phyloP scores from a whole-genome alignment of 768 basidiomycete genomes.

The Rhodotorula toruloides region DNA sequence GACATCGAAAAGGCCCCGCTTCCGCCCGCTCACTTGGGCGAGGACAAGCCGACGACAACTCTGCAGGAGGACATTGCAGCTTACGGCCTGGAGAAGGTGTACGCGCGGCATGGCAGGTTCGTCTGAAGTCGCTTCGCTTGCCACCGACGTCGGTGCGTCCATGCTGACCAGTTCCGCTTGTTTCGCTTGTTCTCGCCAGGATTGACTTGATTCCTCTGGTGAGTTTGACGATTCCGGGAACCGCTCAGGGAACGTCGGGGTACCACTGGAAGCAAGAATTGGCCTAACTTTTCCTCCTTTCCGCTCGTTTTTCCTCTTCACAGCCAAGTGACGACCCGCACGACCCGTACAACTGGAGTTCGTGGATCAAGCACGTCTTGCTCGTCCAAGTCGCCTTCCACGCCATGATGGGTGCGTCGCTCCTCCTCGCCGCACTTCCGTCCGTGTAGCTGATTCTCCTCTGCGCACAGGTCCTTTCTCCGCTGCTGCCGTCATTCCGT shows the following conservation, averaged over 20 bases:
- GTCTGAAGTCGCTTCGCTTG: no score
- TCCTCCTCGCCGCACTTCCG: no score
- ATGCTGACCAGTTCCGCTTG: no score
- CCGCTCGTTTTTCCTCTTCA: not conserved
- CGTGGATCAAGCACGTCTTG: constrained; percentile 27
- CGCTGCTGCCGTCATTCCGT: constrained; percentile 29
- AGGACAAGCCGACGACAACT: constrained; percentile 30
- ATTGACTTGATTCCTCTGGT: constrained; percentile 33
- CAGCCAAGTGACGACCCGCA: constrained; percentile 13
- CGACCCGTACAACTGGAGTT: constrained; percentile 33
- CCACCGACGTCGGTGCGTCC: no score
- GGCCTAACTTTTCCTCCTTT: not conserved
- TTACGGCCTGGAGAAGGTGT: constrained; percentile 29
- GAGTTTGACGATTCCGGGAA: not conserved
- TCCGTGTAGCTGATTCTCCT: no score
- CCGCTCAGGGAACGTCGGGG: not conserved
- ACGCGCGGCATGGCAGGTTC: constrained; percentile 33
- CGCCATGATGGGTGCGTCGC: constrained; percentile 32
- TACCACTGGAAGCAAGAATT: no score
- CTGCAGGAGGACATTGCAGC: constrained; percentile 32
- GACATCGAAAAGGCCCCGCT: constrained; percentile 1
- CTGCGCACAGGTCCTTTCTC: no score
- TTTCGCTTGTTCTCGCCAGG: no score
- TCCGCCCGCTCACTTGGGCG: not conserved
- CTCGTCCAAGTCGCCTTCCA: constrained; percentile 26